A percentile compares a stretch with the other conserved stretches of the same genome.
phyloP scores from a whole-genome alignment of 192 early-diverging fungal species.

The Kickxella alabastrina region DNA sequence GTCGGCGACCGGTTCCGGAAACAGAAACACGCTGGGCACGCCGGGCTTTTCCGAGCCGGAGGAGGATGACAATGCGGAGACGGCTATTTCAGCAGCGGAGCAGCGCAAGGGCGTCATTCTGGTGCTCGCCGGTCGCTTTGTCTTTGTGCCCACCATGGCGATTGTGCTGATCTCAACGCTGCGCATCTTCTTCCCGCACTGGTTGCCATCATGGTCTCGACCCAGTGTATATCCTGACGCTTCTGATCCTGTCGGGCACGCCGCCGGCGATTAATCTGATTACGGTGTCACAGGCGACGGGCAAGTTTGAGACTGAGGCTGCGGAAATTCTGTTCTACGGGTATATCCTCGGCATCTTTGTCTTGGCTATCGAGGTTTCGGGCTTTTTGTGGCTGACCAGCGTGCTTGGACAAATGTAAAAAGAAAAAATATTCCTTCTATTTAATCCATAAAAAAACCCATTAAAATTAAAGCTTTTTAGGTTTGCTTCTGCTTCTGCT shows the following conservation, averaged over 20 bases:
- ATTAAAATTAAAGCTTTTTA: background rate
- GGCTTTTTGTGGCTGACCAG: slow-evolving; percentile 51
- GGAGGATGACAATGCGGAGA: background rate
- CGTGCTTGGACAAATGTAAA: slow-evolving; percentile 15
- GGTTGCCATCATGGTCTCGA: slow-evolving; percentile 56
- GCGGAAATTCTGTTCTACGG: slow-evolving; percentile 65
- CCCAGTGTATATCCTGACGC: slow-evolving; percentile 60
- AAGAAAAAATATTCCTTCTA: background rate
- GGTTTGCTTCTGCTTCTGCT: slow-evolving; percentile 1
- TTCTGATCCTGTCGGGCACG: slow-evolving; percentile 60
- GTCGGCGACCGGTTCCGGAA: slow-evolving; percentile 15
- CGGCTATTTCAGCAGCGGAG: slow-evolving; percentile 7
- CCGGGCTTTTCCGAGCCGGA: too few species aligned
- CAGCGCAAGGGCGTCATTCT: slow-evolving; percentile 27
- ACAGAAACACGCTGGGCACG: too few species aligned
- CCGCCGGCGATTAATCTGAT: slow-evolving; percentile 71
- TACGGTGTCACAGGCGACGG: slow-evolving; percentile 66
- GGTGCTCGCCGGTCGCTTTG: slow-evolving; percentile 43
- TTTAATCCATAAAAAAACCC: background rate
- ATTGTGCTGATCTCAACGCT: slow-evolving; percentile 34
- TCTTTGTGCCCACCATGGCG: slow-evolving; percentile 47
- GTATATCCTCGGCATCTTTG: slow-evolving; percentile 54
- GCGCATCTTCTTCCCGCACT: slow-evolving; percentile 32
- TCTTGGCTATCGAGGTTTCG: slow-evolving; percentile 39
- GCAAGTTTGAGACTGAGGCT: slow-evolving; percentile 66